Evolutionary conservation across 2,329 filamentous ascomycete genomes (phyloP).

Genomic region (Colletotrichum spaethianum): DNA sequence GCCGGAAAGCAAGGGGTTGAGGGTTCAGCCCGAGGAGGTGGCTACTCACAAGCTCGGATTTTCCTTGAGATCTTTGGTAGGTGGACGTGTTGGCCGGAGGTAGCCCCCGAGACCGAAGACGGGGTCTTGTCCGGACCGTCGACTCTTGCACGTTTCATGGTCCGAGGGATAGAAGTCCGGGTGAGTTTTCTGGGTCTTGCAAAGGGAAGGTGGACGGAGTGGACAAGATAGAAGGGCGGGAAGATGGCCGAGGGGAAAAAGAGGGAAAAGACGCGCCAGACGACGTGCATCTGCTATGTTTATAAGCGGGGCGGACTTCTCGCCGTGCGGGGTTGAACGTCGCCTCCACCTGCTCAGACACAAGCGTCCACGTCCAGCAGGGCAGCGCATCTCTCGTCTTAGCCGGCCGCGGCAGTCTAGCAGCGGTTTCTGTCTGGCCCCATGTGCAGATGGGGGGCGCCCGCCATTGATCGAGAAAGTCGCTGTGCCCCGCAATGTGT

Average conservation of each 20-base stretch:
- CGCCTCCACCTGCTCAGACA: conserved; percentile 23
- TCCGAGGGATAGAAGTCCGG: conserved; percentile 34
- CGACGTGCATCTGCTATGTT: conserved; percentile 31
- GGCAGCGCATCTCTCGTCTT: not conserved
- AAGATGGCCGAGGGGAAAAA: conserved; percentile 38
- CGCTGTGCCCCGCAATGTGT: not conserved
- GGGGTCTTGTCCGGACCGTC: conserved; percentile 39
- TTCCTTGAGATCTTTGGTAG: conserved; percentile 50
- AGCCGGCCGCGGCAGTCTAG: not conserved
- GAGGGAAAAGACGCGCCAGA: conserved; percentile 29
- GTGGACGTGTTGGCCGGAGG: conserved; percentile 29
- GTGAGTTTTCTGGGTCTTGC: conserved; percentile 31
- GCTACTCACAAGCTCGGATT: conserved; percentile 50
- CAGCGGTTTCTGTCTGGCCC: conserved; percentile 1
- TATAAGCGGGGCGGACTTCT: conserved; percentile 42
- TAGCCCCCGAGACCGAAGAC: conserved; percentile 26
- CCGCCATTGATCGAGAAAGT: not conserved
- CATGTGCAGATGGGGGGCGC: conserved; percentile 8
- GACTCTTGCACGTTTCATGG: conserved; percentile 40
- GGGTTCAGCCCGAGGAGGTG: not conserved
- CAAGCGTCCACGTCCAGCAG: conserved; percentile 1
- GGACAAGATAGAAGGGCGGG: conserved; percentile 34
- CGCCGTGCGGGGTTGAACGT: conserved; percentile 36
- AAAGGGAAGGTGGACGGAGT: conserved; percentile 31
- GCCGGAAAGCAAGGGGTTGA: not conserved